These are phyloP conservation scores for Diaporthe amygdali DNA, from an alignment of 2,329 filamentous ascomycete genomes.

Conservation along the genomic window DNA sequence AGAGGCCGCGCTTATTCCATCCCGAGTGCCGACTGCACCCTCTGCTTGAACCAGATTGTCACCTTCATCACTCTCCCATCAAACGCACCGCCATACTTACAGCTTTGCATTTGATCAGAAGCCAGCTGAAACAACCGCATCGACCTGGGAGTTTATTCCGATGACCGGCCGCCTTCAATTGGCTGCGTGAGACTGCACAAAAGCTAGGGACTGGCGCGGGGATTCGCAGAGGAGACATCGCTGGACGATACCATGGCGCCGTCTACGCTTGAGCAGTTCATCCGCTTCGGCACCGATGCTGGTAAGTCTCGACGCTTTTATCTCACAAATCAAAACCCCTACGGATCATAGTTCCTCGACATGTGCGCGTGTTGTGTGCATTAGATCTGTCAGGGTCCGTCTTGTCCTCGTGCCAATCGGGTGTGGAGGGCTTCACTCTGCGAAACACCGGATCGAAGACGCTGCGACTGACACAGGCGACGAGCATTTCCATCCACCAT, in stretches of 20 bases:
- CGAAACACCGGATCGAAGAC: background rate
- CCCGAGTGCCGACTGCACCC: background rate
- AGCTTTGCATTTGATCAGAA: no score
- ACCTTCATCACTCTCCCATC: background rate
- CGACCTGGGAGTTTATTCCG: background rate
- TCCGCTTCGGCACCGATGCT: constrained; percentile 40
- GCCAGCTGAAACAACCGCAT: background rate
- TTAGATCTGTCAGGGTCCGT: background rate
- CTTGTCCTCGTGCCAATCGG: background rate
- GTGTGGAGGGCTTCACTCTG: background rate
- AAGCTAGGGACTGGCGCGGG: background rate
- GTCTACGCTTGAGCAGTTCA: constrained; percentile 40
- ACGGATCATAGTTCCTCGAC: background rate
- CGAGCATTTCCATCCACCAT: background rate
- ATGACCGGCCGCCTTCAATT: background rate
- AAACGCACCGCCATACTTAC: background rate
- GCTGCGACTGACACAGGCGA: background rate
- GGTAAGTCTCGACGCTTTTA: constrained; percentile 24
- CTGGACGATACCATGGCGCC: background rate
- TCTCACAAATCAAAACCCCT: background rate
- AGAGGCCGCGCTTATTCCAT: background rate
- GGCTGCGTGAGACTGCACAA: background rate
- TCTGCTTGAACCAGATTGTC: background rate
- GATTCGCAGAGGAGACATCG: background rate
- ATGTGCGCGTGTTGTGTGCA: no score